A percentile compares a stretch with the other conserved stretches of the same genome.
phyloP scores from a whole-genome alignment of 169 alveolate species.

The Cyclospora cayetanensis region DNA sequence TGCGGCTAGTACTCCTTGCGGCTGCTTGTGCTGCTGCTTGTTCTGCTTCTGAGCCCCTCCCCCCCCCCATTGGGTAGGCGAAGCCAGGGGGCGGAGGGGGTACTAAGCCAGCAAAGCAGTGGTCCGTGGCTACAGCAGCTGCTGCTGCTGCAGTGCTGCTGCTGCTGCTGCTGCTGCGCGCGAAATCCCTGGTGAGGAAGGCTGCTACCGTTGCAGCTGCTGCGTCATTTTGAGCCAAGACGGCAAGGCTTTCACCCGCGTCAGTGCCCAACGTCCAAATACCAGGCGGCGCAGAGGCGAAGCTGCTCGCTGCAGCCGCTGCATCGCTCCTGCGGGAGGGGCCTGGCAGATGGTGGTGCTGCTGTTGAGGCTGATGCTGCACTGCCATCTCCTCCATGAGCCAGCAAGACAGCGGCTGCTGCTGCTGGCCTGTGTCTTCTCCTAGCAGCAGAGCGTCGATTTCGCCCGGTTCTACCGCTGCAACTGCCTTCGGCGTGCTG shows the following conservation, averaged over 20 bases:
- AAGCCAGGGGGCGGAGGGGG: background rate
- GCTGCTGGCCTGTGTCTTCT: background rate
- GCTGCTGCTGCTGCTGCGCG: constrained; percentile 5
- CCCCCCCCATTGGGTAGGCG: background rate
- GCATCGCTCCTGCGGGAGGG: background rate
- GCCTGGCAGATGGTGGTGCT: background rate
- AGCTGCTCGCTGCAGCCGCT: background rate
- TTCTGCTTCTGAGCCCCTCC: background rate
- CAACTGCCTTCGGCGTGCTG: background rate
- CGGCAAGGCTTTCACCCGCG: background rate
- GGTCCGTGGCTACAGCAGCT: no score
- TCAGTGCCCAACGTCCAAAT: background rate
- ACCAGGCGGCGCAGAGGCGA: background rate
- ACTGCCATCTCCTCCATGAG: background rate
- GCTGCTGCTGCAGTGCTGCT: background rate
- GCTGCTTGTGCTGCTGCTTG: constrained; percentile 9
- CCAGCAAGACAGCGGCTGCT: background rate
- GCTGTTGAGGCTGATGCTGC: constrained; percentile 16
- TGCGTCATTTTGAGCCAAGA: background rate
- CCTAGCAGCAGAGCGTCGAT: background rate
- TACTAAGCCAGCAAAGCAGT: no score
- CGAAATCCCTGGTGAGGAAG: background rate
- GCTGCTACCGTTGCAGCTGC: background rate
- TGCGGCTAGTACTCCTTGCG: background rate
- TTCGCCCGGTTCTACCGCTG: background rate